Evolutionary conservation across 75 land plant genomes (phyloP).

Genomic region (Ceratopteris richardii): DNA sequence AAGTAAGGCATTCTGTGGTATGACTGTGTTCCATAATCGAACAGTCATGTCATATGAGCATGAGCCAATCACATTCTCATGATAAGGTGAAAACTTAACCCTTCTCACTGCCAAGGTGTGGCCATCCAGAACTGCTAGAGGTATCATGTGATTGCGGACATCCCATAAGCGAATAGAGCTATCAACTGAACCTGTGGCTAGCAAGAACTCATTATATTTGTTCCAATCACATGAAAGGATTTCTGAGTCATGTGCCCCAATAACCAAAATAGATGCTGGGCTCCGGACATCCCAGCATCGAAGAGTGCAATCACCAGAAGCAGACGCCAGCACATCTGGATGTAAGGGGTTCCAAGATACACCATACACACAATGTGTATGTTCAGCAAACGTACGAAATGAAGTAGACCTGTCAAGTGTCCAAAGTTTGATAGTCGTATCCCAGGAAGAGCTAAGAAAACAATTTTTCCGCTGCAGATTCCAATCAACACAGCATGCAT

Average conservation of each 20-base stretch:
- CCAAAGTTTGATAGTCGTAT: constrained; percentile 92
- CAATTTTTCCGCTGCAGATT: constrained; percentile 80
- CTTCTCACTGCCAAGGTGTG: constrained; percentile 77
- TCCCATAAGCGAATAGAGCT: constrained; percentile 85
- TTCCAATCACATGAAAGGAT: constrained; percentile 92
- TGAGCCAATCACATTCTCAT: constrained; percentile 43
- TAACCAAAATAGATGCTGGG: constrained; percentile 52
- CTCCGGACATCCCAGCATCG: constrained; percentile 88
- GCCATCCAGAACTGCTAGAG: constrained; percentile 63
- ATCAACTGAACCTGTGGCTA: constrained; percentile 79
- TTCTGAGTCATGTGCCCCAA: constrained; percentile 84
- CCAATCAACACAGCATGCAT: constrained; percentile 75
- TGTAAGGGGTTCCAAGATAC: constrained; percentile 84
- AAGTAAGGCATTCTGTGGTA: constrained; percentile 66
- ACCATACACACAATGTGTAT: constrained; percentile 84
- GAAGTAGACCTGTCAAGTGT: constrained; percentile 60
- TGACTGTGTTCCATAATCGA: constrained; percentile 72
- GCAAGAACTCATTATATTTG: constrained; percentile 73
- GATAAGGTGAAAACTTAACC: constrained; percentile 83
- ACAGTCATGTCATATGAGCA: constrained; percentile 98
- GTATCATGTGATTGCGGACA: constrained; percentile 54
- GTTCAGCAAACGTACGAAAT: constrained; percentile 76
- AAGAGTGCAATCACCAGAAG: constrained; percentile 85
- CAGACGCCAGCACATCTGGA: constrained; percentile 83
- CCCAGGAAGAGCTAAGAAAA: constrained; percentile 83